A percentile compares a stretch with the other conserved stretches of the same genome.
Conservation (phyloP, 1,284 basidiomycete genomes). For the Ganoderma resinaceum region DNA sequence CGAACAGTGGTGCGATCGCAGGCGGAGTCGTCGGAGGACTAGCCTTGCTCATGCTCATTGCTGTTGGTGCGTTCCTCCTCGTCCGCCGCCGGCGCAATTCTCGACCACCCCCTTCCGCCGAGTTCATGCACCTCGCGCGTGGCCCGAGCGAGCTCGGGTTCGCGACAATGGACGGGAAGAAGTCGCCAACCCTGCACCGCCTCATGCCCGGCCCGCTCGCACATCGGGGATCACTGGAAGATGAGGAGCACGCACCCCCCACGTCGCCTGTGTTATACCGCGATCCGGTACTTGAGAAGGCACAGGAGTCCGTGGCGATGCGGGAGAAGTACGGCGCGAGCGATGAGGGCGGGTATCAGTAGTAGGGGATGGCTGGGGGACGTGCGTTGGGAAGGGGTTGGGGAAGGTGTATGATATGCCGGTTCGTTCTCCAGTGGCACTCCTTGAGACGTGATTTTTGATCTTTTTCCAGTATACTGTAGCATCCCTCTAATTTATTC, state of each 20-base stretch:
- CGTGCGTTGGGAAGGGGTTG: background rate
- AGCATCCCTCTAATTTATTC: background rate
- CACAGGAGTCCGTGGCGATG: conserved; percentile 32
- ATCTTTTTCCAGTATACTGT: background rate
- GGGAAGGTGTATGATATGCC: background rate
- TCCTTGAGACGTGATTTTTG: background rate
- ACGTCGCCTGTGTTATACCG: conserved; percentile 34
- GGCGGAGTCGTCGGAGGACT: background rate
- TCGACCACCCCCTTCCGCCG: conserved; percentile 31
- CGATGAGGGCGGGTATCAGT: conserved; percentile 5
- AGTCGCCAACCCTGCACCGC: background rate
- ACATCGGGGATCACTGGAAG: conserved; percentile 28
- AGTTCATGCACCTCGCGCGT: conserved; percentile 33
- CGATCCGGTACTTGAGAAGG: conserved; percentile 39
- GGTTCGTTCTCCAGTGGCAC: background rate
- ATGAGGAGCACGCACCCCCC: conserved; percentile 29
- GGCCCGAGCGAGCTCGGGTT: conserved; percentile 4
- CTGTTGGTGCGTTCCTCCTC: background rate
- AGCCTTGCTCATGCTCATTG: background rate
- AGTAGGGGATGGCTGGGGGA: background rate
- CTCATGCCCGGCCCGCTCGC: conserved; percentile 18
- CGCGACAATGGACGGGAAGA: background rate
- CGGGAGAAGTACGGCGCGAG: conserved; percentile 27
- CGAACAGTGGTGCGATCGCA: background rate
- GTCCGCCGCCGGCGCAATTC: conserved; percentile 2